Evolutionary conservation across 768 basidiomycete species (phyloP).

Genomic region (Trametes cinnabarina): DNA sequence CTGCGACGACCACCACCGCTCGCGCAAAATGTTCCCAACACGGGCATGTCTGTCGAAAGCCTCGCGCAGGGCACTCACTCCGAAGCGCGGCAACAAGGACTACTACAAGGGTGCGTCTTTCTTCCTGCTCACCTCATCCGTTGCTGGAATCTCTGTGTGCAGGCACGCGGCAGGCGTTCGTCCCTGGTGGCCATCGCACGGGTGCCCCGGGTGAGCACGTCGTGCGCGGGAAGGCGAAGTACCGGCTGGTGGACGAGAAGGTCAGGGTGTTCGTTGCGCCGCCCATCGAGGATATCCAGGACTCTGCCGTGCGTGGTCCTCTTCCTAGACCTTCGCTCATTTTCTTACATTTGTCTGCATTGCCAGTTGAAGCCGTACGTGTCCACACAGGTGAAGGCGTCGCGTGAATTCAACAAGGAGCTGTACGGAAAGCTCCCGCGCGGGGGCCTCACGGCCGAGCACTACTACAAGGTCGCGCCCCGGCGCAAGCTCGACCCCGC

Average conservation of each 20-base stretch:
- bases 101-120: conserved; percentile 83
- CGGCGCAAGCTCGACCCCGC: conserved; percentile 16
- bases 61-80: conserved; percentile 75
- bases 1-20: background rate
- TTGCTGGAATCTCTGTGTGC: background rate
- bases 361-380: conserved; percentile 75
- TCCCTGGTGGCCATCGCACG: conserved; percentile 83
- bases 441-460: conserved; percentile 32
- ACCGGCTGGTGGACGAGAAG: conserved; percentile 76
- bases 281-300: conserved; percentile 58
- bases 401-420: conserved; percentile 7
- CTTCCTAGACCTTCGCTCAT: conserved; percentile 1
- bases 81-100: conserved; percentile 92
- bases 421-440: conserved; percentile 34
- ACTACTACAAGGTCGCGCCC: conserved; percentile 31
- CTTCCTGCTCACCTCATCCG: background rate
- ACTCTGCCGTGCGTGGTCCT: conserved; percentile 48
- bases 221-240: conserved; percentile 72
- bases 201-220: conserved; percentile 89
- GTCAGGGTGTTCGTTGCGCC: conserved; percentile 85
- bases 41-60: conserved; percentile 69
- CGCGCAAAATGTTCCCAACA: conserved; percentile 61
- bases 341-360: background rate
- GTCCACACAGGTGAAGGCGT: conserved; percentile 4
- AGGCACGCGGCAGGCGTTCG: conserved; percentile 82